Conservation (phyloP, 2,329 filamentous ascomycete genomes). For the Didymella pomorum region DNA sequence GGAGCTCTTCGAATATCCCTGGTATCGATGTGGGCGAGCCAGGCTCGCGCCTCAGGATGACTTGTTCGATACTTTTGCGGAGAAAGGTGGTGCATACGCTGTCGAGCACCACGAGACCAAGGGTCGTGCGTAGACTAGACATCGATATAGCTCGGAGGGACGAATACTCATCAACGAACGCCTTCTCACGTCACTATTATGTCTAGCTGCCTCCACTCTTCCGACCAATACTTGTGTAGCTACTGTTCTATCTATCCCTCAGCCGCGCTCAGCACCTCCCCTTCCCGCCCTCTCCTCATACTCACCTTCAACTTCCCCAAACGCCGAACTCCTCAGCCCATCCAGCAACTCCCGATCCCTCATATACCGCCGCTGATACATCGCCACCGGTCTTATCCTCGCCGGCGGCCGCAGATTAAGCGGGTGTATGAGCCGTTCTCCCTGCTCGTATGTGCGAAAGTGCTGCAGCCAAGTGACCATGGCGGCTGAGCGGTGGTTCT, state of each 20-base stretch:
- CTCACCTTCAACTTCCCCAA: neutral
- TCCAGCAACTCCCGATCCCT: neutral
- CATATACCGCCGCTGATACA: neutral
- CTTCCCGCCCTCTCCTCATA: too few relatives aligned
- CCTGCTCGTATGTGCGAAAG: neutral
- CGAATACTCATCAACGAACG: too few relatives aligned
- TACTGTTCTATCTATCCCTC: too few relatives aligned
- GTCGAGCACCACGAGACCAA: neutral
- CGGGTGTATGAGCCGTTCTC: neutral
- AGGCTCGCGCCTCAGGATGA: neutral
- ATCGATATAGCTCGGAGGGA: too few relatives aligned
- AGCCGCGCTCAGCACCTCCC: too few relatives aligned
- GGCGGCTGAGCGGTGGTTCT: neutral
- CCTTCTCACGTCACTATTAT: neutral
- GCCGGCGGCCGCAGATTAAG: neutral
- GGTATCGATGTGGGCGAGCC: conserved; percentile 1
- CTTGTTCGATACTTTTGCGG: too few relatives aligned
- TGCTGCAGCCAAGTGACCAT: neutral
- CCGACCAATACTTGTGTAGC: too few relatives aligned
- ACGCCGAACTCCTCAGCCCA: neutral
- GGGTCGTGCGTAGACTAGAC: neutral
- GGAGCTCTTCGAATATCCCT: conserved; percentile 1
- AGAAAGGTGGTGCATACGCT: too few relatives aligned
- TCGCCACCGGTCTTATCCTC: neutral
- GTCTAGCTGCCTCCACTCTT: too few relatives aligned